Evolutionary conservation across 2,329 filamentous ascomycete species (phyloP), one percentile per base, ranked within the genome.

Genomic region (Talaromyces amestolkiae): DNA sequence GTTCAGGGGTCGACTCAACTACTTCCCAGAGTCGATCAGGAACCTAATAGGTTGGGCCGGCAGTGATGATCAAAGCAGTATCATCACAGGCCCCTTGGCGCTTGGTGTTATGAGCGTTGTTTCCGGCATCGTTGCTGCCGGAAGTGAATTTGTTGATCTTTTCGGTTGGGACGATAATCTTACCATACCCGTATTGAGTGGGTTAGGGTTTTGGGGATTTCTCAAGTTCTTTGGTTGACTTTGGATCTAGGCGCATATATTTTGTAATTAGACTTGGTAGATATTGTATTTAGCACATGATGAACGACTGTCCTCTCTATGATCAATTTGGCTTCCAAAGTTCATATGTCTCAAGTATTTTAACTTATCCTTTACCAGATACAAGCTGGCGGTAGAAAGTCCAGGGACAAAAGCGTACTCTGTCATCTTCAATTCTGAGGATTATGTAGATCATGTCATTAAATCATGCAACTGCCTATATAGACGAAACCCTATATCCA

Each of bases 121-220:
- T 81, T 93, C 93, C 7, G 95, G 95, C n/a, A 79, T 98, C 51
- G 87, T 94, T 62, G 95, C 93, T 49, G 92, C 93, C 65, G 88
- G 89, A 53, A 97, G 93, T 73, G 95, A 99, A 79, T 90, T 94
- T 17, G 84, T 97, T 54, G 93, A 99, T 79, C 74, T 98, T 0
- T 97, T 93, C 76, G 92, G 93, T 58, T 93, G 92, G 91, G 95
- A 99, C 74, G 95, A 99, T 80, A 99, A 99, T 78, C 82, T 99
- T 72, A 98, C 94, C 59, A 99, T 99, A 77, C 95, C 95, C 2
- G 88, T 96, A 31, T 83, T 99, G 59, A 97, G 92, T 75, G 93
- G 93, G 27, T 79, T 92, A 54, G 93, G 93, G 7, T 88, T 99
- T 67, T 97, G 91, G 89, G 91, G 90, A 0, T 97, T 99, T 77